These are phyloP conservation scores for Phlegmacium glaucopus DNA, from an alignment of 768 basidiomycete genomes.

Conservation along the genomic window DNA sequence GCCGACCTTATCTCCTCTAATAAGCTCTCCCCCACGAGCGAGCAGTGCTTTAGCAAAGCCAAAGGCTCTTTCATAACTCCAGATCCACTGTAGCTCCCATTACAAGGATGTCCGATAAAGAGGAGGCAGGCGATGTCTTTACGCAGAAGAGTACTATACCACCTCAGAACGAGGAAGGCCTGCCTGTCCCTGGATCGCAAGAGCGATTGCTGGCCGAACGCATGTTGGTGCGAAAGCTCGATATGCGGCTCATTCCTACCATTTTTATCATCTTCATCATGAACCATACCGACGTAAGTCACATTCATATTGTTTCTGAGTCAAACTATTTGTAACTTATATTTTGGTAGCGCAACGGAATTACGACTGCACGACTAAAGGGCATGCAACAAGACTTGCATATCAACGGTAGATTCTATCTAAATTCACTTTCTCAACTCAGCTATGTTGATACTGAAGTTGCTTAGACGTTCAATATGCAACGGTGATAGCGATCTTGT, in stretches of 20 bases:
- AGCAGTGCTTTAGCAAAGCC: too few species aligned
- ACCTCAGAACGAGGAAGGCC: constrained; percentile 8
- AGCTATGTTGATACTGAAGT: neutral
- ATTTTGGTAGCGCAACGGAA: constrained; percentile 38
- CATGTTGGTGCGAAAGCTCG: constrained; percentile 53
- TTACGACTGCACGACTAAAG: constrained; percentile 47
- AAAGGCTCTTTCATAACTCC: neutral
- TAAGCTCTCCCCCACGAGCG: neutral
- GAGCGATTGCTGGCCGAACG: constrained; percentile 36
- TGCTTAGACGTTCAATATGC: constrained; percentile 25
- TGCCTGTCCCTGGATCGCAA: constrained; percentile 16
- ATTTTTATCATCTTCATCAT: constrained; percentile 59
- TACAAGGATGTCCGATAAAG: constrained; percentile 15
- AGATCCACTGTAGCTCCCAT: neutral
- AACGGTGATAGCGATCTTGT: constrained; percentile 21
- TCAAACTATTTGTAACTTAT: neutral
- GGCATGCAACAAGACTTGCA: constrained; percentile 47
- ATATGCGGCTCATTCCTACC: constrained; percentile 51
- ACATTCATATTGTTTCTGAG: neutral
- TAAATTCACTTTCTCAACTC: neutral
- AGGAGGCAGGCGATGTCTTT: constrained; percentile 3
- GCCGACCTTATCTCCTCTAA: neutral
- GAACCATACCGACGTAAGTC: constrained; percentile 64
- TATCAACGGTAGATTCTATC: constrained; percentile 33
- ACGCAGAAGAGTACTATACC: neutral